Evolutionary conservation across 2,329 filamentous ascomycete species (phyloP).

Genomic region (Colletotrichum truncatum): DNA sequence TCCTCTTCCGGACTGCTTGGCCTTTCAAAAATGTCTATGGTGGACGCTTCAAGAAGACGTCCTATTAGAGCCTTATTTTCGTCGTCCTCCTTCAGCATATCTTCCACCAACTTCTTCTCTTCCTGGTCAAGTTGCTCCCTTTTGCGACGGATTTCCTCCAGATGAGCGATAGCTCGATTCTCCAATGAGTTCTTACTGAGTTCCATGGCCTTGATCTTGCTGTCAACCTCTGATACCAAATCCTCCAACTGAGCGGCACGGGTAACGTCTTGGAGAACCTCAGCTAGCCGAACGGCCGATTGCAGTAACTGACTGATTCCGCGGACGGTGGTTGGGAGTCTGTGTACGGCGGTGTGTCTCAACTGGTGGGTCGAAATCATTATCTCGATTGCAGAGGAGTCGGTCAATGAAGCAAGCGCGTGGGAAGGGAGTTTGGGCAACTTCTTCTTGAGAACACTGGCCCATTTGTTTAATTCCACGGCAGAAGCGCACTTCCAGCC

Average conservation of each 20-base stretch:
- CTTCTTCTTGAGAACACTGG: slow-evolving; percentile 34
- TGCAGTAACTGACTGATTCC: slow-evolving; percentile 38
- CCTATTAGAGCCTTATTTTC: slow-evolving; percentile 41
- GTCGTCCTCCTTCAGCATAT: slow-evolving; percentile 38
- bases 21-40: slow-evolving; percentile 28
- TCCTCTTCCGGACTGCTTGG: no score
- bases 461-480: slow-evolving; percentile 48
- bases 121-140: slow-evolving; percentile 46
- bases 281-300: slow-evolving; percentile 39
- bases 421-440: slow-evolving; percentile 34
- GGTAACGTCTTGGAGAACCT: slow-evolving; percentile 37
- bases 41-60: slow-evolving; percentile 38
- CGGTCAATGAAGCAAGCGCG: slow-evolving; percentile 31
- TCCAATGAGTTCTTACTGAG: slow-evolving; percentile 44
- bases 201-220: slow-evolving; percentile 42
- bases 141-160: slow-evolving; percentile 42
- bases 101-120: slow-evolving; percentile 39
- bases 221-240: slow-evolving; percentile 38
- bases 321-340: slow-evolving; percentile 37
- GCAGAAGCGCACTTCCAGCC: slow-evolving; percentile 45
- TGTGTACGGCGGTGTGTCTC: slow-evolving; percentile 44
- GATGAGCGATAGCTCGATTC: slow-evolving; percentile 33
- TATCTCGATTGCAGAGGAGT: background rate
- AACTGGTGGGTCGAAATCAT: slow-evolving; percentile 18
- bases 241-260: slow-evolving; percentile 40